A percentile compares a stretch with the other conserved stretches of the same genome.
These are phyloP conservation scores for Septoria petroselini DNA, from an alignment of 2,329 filamentous ascomycete genomes.

Conservation along the genomic window DNA sequence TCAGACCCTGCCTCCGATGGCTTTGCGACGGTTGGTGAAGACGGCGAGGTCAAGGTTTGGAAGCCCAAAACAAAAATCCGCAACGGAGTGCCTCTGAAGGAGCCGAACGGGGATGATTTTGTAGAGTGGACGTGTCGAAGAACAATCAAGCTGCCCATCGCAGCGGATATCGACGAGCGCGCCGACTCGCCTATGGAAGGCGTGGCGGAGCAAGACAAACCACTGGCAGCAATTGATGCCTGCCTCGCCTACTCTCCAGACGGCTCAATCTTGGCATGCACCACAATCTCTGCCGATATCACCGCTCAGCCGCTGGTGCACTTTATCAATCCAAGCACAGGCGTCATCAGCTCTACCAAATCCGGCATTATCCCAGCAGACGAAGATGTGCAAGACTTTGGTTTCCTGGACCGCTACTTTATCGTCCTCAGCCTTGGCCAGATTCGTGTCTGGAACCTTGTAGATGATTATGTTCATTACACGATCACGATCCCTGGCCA, in stretches of 20 bases:
- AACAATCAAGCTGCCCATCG: constrained; percentile 44
- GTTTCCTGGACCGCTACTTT: constrained; percentile 69
- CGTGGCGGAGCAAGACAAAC: constrained; percentile 41
- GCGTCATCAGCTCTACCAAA: constrained; percentile 63
- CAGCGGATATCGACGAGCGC: constrained; percentile 32
- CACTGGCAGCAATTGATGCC: constrained; percentile 47
- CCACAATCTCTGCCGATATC: constrained; percentile 41
- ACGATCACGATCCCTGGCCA: constrained; percentile 55
- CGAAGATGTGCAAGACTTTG: constrained; percentile 56
- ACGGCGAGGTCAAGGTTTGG: constrained; percentile 78
- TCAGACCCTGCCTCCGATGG: constrained; percentile 65
- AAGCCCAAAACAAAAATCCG: constrained; percentile 66
- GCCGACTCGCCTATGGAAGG: constrained; percentile 31
- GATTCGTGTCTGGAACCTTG: constrained; percentile 78
- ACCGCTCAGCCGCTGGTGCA: constrained; percentile 61
- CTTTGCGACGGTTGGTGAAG: constrained; percentile 82
- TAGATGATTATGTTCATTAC: constrained; percentile 70
- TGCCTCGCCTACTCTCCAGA: constrained; percentile 77
- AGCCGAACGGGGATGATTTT: constrained; percentile 56
- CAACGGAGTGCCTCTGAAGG: constrained; percentile 64
- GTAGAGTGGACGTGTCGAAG: constrained; percentile 72
- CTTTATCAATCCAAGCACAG: constrained; percentile 70
- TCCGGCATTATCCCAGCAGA: constrained; percentile 48
- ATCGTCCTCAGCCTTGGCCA: constrained; percentile 70
- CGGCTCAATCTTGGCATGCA: constrained; percentile 74